These are phyloP conservation scores for Trichoderma atrobrunneum DNA, from an alignment of 2,329 filamentous ascomycete species.

Conservation along the genomic window DNA sequence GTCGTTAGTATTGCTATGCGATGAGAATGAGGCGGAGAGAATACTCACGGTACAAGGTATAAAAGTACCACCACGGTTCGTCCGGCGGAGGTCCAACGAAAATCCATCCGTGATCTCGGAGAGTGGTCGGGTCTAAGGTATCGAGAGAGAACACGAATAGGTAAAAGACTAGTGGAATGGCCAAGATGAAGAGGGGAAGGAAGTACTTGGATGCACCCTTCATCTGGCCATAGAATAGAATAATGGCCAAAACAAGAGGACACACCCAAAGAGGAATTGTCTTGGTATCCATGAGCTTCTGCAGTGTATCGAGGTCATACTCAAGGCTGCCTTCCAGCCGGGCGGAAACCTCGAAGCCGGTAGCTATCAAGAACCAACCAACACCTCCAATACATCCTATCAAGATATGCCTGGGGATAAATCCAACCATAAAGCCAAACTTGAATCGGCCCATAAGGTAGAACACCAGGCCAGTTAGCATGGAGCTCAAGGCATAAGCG, in stretches of 20 bases:
- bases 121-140: constrained; percentile 60
- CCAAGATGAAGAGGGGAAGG: constrained; percentile 80
- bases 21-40: not conserved
- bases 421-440: constrained; percentile 89
- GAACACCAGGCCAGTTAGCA: constrained; percentile 88
- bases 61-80: constrained; percentile 97
- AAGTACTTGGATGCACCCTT: constrained; percentile 80
- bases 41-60: constrained; percentile 81
- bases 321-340: constrained; percentile 80
- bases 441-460: constrained; percentile 84
- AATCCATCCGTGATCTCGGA: constrained; percentile 81
- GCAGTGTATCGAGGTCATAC: constrained; percentile 73
- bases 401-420: constrained; percentile 93
- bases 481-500: constrained; percentile 83
- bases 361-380: constrained; percentile 89
- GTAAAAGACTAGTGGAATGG: constrained; percentile 75
- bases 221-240: constrained; percentile 73
- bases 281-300: constrained; percentile 68
- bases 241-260: constrained; percentile 71
- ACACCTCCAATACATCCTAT: constrained; percentile 98
- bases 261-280: constrained; percentile 81
- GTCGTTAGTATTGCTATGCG: not conserved
- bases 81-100: constrained; percentile 81
- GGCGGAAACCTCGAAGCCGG: constrained; percentile 90
- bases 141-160: constrained; percentile 70